Conservation (phyloP, 2,329 filamentous ascomycete genomes). For the Trichothecium sympodiale region DNA sequence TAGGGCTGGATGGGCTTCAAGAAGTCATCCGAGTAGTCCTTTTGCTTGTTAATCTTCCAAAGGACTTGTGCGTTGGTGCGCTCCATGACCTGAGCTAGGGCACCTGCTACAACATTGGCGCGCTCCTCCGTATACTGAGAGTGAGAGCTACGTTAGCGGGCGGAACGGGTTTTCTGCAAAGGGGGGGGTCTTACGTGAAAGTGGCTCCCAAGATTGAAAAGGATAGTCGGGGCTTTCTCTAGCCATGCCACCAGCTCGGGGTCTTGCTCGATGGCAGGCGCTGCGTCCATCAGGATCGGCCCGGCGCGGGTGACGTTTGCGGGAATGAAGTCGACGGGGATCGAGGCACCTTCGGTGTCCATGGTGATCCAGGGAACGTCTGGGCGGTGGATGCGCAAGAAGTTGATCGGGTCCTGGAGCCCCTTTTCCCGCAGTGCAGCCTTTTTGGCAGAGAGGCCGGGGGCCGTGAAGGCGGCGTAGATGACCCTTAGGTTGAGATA, state of each 20-base stretch:
- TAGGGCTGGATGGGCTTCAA: slow-evolving; percentile 4
- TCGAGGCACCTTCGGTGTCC: slow-evolving; percentile 12
- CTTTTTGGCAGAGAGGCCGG: slow-evolving; percentile 12
- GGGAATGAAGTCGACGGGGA: slow-evolving; percentile 12
- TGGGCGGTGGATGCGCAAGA: slow-evolving; percentile 13
- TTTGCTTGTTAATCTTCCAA: slow-evolving; percentile 13
- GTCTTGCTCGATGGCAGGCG: slow-evolving; percentile 12
- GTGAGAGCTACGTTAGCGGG: background rate
- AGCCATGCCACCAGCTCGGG: slow-evolving; percentile 14
- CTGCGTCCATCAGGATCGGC: slow-evolving; percentile 11
- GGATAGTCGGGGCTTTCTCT: slow-evolving; percentile 10
- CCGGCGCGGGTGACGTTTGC: slow-evolving; percentile 11
- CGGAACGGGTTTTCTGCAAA: background rate
- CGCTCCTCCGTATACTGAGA: slow-evolving; percentile 7
- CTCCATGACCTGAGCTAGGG: slow-evolving; percentile 9
- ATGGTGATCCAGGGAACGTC: slow-evolving; percentile 18
- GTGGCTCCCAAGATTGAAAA: slow-evolving; percentile 15
- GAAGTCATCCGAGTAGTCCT: slow-evolving; percentile 5
- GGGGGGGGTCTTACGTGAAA: background rate
- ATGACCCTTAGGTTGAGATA: slow-evolving; percentile 21
- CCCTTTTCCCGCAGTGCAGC: slow-evolving; percentile 11
- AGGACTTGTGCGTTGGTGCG: slow-evolving; percentile 13
- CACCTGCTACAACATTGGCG: slow-evolving; percentile 11
- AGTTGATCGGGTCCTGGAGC: slow-evolving; percentile 11
- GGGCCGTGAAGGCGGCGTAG: slow-evolving; percentile 15